phyloP scores from a whole-genome alignment of 495 filamentous ascomycete species.

The Amphirosellinia nigrospora region DNA sequence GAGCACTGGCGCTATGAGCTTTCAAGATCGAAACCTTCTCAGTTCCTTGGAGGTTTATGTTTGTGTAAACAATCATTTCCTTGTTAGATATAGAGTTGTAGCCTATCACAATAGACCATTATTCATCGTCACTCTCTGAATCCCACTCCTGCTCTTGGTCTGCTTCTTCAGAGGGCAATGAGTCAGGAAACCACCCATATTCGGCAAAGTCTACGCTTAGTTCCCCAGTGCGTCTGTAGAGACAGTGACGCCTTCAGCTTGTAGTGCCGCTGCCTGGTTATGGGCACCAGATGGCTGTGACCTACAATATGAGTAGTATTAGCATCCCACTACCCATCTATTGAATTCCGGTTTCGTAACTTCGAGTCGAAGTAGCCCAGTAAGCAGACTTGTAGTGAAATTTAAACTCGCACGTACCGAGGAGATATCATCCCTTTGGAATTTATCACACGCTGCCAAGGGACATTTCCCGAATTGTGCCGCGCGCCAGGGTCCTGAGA shows the following conservation, averaged over 20 bases:
- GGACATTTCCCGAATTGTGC: conserved; percentile 79
- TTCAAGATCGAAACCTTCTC: neutral
- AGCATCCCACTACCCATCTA: neutral
- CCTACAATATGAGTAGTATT: conserved; percentile 44
- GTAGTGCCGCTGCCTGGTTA: conserved; percentile 71
- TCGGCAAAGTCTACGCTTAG: conserved; percentile 68
- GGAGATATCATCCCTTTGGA: conserved; percentile 83
- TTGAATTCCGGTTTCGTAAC: neutral
- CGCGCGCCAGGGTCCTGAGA: conserved; percentile 52
- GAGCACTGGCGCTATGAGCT: no score
- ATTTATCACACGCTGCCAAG: conserved; percentile 94
- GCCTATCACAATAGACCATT: neutral
- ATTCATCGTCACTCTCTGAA: conserved; percentile 17
- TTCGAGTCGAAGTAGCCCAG: neutral
- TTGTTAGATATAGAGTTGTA: conserved; percentile 7
- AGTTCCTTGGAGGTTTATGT: neutral
- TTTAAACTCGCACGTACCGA: conserved; percentile 58
- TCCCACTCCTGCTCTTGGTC: conserved; percentile 34
- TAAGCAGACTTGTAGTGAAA: neutral
- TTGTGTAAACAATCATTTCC: neutral
- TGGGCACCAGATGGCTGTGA: conserved; percentile 68
- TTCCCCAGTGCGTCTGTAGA: conserved; percentile 69
- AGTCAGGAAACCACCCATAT: conserved; percentile 79
- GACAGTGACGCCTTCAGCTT: conserved; percentile 73
- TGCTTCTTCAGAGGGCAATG: conserved; percentile 59